Evolutionary conservation across 495 filamentous ascomycete genomes (phyloP).

Genomic region (Glutinoglossum americanum): DNA sequence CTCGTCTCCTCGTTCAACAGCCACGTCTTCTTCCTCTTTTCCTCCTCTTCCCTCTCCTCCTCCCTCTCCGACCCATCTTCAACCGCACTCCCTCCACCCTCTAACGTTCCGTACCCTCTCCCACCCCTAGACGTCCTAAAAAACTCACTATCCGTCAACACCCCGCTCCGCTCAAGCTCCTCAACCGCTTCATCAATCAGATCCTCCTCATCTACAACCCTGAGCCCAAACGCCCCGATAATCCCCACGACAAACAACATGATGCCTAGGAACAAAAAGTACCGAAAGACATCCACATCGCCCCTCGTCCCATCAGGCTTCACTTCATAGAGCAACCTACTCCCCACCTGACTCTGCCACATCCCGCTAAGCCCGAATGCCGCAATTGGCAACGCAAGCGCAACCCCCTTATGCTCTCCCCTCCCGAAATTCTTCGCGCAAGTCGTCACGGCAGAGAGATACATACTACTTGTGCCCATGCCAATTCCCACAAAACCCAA

Average conservation of each 20-base stretch:
- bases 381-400: slow-evolving; percentile 77
- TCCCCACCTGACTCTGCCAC: slow-evolving; percentile 84
- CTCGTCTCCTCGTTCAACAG: slow-evolving; percentile 73
- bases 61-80: slow-evolving; percentile 13
- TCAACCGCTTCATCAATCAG: slow-evolving; percentile 65
- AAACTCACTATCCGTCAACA: slow-evolving; percentile 52
- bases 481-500: slow-evolving; percentile 63
- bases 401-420: slow-evolving; percentile 69
- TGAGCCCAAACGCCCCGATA: slow-evolving; percentile 48
- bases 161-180: slow-evolving; percentile 54
- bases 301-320: slow-evolving; percentile 38
- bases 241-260: slow-evolving; percentile 46
- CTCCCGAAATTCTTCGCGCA: slow-evolving; percentile 94
- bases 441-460: slow-evolving; percentile 68
- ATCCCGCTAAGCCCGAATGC: slow-evolving; percentile 81
- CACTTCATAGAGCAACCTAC: slow-evolving; percentile 47
- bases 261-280: slow-evolving; percentile 61
- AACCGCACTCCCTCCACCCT: slow-evolving; percentile 13
- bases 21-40: slow-evolving; percentile 56
- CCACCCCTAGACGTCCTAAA: slow-evolving; percentile 21
- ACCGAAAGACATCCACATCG: slow-evolving; percentile 68
- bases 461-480: slow-evolving; percentile 66
- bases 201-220: slow-evolving; percentile 44
- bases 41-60: slow-evolving; percentile 36
- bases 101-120: slow-evolving; percentile 34